Evolutionary conservation across 169 alveolate genomes (phyloP), one percentile per base, ranked within the genome.

Genomic region (Babesia bigemina): DNA sequence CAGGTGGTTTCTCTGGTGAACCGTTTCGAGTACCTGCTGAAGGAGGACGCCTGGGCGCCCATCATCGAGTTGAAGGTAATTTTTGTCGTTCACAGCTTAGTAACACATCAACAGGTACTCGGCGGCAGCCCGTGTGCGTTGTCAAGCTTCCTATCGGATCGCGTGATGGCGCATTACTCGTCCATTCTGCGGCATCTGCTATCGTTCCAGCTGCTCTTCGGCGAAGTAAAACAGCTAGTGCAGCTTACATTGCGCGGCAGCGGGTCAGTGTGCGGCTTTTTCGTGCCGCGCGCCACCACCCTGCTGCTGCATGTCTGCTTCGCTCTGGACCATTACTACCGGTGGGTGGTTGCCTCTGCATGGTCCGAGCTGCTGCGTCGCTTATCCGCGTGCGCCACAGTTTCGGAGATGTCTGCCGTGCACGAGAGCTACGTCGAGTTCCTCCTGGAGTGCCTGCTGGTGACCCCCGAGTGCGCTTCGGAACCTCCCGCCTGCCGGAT

Each of bases 401-500:
- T 52, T 2, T 10, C 63, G 36, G 76, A 67, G 17, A 42, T 67
- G 63, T 17, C 22, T 53, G 21, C 22, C 17, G 21, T 50, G 45
- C 76, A 67, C 53, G 65, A 67, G 21, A 58, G 49, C 44, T 67
- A 67, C 21, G 57, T 67, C 56, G 55, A 55, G 57, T 67, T 42
- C 21, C 52, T 67, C 10, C 2, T 6, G 45, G 66, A 67, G 57
- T 53, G 58, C n/a, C 63, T 67, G 65, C 76, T 67, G 47, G 76
- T 67, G 26, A 44, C 61, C 58, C 8, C 22, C n/a, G 28, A 10
- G 17, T 3, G 42, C 50, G 28, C 26, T 19, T 4, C 6, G 14
- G 48, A 22, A 22, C 19, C 19, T 36, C 24, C 73, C 33, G 16
- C 62, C 10, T 0, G 53, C 0, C 3, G 21, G 33, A 44, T 67